Conservation (phyloP, 805 yeast genomes). For the Sugiyamaella boreocaroliniensis region DNA sequence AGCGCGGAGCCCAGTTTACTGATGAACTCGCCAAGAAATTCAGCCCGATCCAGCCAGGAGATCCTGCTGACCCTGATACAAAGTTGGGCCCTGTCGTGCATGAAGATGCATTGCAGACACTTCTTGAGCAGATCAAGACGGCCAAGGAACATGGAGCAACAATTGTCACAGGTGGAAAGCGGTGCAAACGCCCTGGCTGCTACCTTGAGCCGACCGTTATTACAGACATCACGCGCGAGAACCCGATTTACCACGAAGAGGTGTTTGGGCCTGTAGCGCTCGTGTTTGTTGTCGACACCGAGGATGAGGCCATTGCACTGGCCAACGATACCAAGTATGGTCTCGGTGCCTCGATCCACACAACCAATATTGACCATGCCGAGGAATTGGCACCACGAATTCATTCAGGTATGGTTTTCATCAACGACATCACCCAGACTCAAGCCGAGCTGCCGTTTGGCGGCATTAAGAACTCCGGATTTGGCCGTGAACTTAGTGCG, state of each 20-base stretch:
- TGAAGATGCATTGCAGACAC: constrained; percentile 61
- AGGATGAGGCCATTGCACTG: constrained; percentile 55
- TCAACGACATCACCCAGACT: constrained; percentile 60
- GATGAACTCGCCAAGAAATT: constrained; percentile 47
- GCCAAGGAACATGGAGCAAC: constrained; percentile 82
- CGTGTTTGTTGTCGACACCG: constrained; percentile 53
- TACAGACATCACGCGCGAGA: constrained; percentile 54
- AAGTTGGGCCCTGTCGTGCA: constrained; percentile 90
- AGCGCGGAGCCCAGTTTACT: constrained; percentile 43
- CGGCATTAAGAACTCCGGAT: constrained; percentile 70
- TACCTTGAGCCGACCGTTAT: constrained; percentile 71
- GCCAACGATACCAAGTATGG: constrained; percentile 75
- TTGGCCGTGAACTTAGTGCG: constrained; percentile 71
- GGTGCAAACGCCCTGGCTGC: constrained; percentile 43
- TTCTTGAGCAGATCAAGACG: constrained; percentile 60
- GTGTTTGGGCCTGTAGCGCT: constrained; percentile 83
- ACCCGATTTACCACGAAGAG: constrained; percentile 68
- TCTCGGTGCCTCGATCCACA: constrained; percentile 72
- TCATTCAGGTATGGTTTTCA: constrained; percentile 61
- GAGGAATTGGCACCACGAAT: constrained; percentile 52
- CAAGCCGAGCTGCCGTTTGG: constrained; percentile 68
- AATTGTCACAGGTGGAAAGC: constrained; percentile 70
- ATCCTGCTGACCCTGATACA: constrained; percentile 66
- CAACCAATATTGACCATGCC: constrained; percentile 56
- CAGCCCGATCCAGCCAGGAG: constrained; percentile 46